Evolutionary conservation across 176 grass and related monocot genomes (phyloP), one percentile per base, ranked within the genome.

Genomic region (Aegilops umbellulata): DNA sequence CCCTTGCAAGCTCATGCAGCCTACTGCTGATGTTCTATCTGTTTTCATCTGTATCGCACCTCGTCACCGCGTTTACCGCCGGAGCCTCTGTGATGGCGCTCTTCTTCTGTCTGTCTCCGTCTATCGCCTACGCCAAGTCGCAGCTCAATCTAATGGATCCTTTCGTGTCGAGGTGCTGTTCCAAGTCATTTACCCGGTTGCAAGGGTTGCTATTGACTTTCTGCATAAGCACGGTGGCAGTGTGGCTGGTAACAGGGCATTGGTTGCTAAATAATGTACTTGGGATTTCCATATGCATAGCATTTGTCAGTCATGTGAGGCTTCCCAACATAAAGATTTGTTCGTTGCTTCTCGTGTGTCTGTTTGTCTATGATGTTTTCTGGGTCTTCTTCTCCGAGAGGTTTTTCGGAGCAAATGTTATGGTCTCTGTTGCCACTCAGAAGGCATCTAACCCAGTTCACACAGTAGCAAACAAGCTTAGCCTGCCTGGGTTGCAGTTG

Each of bases 381-480:
- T 96, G 97, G 97, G 97, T 96, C 34, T 99, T 99, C 87, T 99
- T 99, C 86, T 99, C 97, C 1, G 97, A 99, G 85, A 94, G 80
- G 65, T 94, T 99, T 39, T 99, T 99, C 19, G 97, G 94, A 82
- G 94, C 97, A 74, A 99, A 99, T 90, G 97, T 99, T 64, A 99
- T 99, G 97, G 97, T 99, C 10, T 99, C 94, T 26, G 97, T 99
- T 49, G 97, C 97, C 82, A 99, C 97, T 19, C 97, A 99, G 82
- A 99, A 99, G 82, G 97, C 97, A 64, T 92, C 93, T 79, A 99
- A 99, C 82, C 97, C 97, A 36, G 88, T 99, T 57, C 97, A 99
- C 77, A 96, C 88, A 4, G 97, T 99, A 49, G 97, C 85, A 15
- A 85, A 92, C 70, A 99, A 91, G 71, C 91, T 99, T 79, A 99